Conservation (phyloP, 768 basidiomycete species). For the Tricholoma flavovirens region DNA sequence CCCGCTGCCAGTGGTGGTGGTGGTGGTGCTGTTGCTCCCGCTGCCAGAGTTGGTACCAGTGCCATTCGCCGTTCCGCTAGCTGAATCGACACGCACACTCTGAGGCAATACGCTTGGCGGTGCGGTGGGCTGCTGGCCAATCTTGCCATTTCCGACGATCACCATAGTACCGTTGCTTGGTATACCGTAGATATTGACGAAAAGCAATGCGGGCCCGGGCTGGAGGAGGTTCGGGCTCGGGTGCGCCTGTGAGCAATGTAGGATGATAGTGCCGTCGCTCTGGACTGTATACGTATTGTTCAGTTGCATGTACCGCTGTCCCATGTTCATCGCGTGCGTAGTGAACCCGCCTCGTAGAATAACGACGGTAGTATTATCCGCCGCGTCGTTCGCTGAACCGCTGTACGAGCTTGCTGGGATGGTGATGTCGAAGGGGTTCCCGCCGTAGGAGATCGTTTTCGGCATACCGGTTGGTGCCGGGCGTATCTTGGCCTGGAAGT, state of each 20-base stretch:
- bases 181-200: constrained; percentile 69
- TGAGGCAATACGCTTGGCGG: constrained; percentile 41
- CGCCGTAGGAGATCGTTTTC: constrained; percentile 74
- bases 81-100: constrained; percentile 40
- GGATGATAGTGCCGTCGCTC: constrained; percentile 62
- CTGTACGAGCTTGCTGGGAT: constrained; percentile 63
- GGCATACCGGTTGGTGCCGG: constrained; percentile 72
- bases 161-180: constrained; percentile 64
- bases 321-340: constrained; percentile 86
- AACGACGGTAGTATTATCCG: constrained; percentile 69
- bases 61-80: constrained; percentile 30
- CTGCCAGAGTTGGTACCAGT: constrained; percentile 7
- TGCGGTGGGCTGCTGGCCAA: constrained; percentile 52
- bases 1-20: constrained; percentile 12
- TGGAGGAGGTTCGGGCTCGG: constrained; percentile 82
- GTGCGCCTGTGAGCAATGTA: constrained; percentile 80
- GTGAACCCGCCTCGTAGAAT: constrained; percentile 80
- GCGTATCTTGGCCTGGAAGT: constrained; percentile 65
- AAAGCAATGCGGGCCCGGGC: constrained; percentile 72
- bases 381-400: constrained; percentile 62
- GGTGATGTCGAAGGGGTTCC: constrained; percentile 68
- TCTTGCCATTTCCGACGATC: constrained; percentile 60
- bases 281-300: constrained; percentile 72
- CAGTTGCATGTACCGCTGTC: constrained; percentile 70
- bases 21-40: background rate